These are phyloP conservation scores for Suillus decipiens DNA, from an alignment of 768 basidiomycete genomes.

Conservation along the genomic window DNA sequence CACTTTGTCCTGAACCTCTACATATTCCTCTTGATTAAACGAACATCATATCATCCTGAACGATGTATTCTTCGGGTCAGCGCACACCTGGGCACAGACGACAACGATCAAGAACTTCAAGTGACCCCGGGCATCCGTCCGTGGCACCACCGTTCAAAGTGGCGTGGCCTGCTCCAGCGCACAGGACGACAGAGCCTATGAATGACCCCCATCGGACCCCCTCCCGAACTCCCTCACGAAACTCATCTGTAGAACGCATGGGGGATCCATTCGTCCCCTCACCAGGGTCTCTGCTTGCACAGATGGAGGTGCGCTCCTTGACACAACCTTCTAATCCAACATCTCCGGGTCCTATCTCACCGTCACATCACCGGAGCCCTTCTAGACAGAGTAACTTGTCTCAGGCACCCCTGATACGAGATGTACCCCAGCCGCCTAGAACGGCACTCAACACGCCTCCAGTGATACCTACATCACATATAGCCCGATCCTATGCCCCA, in stretches of 20 bases:
- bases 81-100: constrained; percentile 17
- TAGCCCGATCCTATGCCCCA: not conserved
- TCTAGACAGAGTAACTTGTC: constrained; percentile 23
- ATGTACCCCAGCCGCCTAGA: constrained; percentile 24
- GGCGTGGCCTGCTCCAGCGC: constrained; percentile 28
- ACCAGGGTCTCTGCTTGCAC: constrained; percentile 15
- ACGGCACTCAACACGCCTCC: constrained; percentile 17
- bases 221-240: constrained; percentile 27
- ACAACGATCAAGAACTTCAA: constrained; percentile 18
- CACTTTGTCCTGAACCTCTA: not conserved
- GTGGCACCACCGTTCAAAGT: constrained; percentile 25
- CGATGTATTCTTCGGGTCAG: constrained; percentile 19
- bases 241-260: constrained; percentile 23
- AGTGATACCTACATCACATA: constrained; percentile 19
- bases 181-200: constrained; percentile 22
- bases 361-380: constrained; percentile 18
- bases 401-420: constrained; percentile 21
- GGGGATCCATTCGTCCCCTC: constrained; percentile 18
- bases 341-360: constrained; percentile 20
- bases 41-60: not conserved
- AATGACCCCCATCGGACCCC: constrained; percentile 12
- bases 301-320: constrained; percentile 12
- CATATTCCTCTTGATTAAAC: not conserved
- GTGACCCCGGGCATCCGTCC: constrained; percentile 27
- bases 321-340: constrained; percentile 18